Evolutionary conservation across 805 yeast genomes (phyloP), one percentile per base, ranked within the genome.

Genomic region (Saccharomycopsis sp.): DNA sequence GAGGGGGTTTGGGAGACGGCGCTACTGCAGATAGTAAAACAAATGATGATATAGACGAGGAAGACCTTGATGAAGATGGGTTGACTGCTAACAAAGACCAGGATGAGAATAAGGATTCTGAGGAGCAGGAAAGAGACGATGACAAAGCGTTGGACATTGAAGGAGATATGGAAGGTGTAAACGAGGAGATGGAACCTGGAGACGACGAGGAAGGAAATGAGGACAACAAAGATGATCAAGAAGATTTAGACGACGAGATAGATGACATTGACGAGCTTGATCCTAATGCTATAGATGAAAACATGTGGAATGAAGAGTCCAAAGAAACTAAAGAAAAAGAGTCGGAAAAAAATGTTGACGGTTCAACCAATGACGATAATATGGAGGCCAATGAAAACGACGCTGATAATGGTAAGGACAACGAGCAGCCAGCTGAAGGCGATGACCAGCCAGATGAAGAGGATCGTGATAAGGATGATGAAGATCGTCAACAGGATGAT

Each of bases 291-390:
- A 83, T 92, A 53, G 98, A 92, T 69, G 97, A 92, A 64, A 92
- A 90, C 72, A 90, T 90, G 97, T 92, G 98, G 97, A 94, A 92
- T 66, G 97, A 91, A 66, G 91, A 92, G 68, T 88, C 86, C 12
- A 79, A 83, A 57, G 90, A 85, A 15, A 81, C 81, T 62, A 78
- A 89, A 66, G 97, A 91, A 66, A 91, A 91, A 68, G 89, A 90
- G 50, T 78, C 91, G 7, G 96, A 91, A 24, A 75, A 80, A 58
- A 72, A 83, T 73, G 84, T 89, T 2, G 82, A 84, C 12, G 75
- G 79, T 58, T 72, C 82, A 44, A 82, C 79, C 53, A 81, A 82
- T 24, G 82, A 82, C 57, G 72, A 78, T 71, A 82, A 78, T 57
- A 73, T 75, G 21, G 80, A 81, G 7, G 79, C 71, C 24, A 64